A percentile compares a stretch with the other conserved stretches of the same genome.
These are phyloP conservation scores for Pichia exigua DNA, from an alignment of 805 yeast genomes.

Conservation along the genomic window DNA sequence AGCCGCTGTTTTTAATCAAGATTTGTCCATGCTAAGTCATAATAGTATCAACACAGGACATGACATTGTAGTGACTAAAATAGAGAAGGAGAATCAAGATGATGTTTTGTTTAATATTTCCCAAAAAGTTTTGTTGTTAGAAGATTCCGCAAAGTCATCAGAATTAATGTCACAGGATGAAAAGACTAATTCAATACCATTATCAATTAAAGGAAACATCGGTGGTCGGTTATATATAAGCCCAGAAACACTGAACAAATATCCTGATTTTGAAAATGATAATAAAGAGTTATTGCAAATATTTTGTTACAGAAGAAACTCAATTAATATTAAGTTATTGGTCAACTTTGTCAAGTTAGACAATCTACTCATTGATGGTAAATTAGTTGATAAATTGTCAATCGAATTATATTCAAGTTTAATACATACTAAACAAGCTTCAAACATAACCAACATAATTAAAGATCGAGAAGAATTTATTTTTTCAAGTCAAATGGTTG, in stretches of 20 bases:
- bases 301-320: constrained; percentile 11
- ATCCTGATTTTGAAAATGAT: neutral
- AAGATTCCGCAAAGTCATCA: neutral
- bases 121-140: no score
- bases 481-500: neutral
- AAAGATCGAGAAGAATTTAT: constrained; percentile 1
- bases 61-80: no score
- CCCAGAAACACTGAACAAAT: constrained; percentile 1
- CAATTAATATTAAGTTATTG: neutral
- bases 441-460: neutral
- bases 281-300: neutral
- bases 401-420: neutral
- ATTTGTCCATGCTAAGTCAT: no score
- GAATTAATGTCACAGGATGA: neutral
- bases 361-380: neutral
- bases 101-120: neutral
- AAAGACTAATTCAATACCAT: neutral
- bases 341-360: neutral
- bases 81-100: neutral
- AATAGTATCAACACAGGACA: neutral
- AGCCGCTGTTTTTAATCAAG: neutral
- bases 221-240: constrained; percentile 7
- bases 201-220: neutral
- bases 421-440: neutral
- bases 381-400: neutral